Conservation (phyloP, 2,329 filamentous ascomycete genomes). For the Alternaria viburni region DNA sequence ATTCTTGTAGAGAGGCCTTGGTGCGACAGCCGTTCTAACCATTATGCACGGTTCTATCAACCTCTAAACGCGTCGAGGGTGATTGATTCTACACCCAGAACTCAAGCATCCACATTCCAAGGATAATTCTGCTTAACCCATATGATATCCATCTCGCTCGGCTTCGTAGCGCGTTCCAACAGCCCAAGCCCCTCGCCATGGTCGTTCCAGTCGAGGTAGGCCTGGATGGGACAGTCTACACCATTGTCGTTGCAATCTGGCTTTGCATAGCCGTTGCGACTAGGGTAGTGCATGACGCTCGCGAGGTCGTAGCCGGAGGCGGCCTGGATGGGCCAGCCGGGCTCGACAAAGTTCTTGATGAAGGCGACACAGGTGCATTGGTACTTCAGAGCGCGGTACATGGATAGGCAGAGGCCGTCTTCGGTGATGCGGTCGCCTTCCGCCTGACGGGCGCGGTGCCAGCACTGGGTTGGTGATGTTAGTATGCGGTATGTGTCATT, state of each 20-base stretch:
- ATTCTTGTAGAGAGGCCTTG: too few relatives aligned
- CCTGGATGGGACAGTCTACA: neutral
- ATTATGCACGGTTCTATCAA: neutral
- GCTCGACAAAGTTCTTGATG: conserved; percentile 1
- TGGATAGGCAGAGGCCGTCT: neutral
- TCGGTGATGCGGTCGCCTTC: neutral
- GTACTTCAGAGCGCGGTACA: neutral
- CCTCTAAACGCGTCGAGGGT: neutral
- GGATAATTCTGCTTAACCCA: neutral
- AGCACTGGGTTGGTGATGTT: neutral
- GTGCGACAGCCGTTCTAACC: too few relatives aligned
- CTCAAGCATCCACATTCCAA: neutral
- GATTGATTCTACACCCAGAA: accelerated
- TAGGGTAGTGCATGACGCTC: conserved; percentile 1
- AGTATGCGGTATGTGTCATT: neutral
- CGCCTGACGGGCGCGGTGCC: neutral
- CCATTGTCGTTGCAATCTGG: neutral
- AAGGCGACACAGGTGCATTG: neutral
- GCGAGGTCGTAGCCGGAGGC: neutral
- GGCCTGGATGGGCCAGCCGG: neutral
- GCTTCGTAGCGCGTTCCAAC: neutral
- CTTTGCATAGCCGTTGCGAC: neutral
- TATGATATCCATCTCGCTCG: neutral
- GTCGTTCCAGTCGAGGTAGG: neutral
- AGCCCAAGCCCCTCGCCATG: neutral